Evolutionary conservation across 1,284 basidiomycete species (phyloP).

Genomic region (Cryptococcus sp.): DNA sequence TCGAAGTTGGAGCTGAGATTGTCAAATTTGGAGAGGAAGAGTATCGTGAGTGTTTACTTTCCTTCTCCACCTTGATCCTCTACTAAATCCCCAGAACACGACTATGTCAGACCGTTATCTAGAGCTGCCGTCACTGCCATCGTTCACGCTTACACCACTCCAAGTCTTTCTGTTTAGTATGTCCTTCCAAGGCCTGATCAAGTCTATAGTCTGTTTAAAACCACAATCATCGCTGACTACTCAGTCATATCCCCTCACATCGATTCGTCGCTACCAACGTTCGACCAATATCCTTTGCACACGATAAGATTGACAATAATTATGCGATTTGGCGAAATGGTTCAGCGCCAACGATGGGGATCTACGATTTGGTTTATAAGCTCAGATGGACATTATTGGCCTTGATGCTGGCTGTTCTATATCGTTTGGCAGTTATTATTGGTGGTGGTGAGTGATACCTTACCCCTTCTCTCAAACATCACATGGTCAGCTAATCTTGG

Average conservation of each 20-base stretch:
- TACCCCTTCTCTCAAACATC: background rate
- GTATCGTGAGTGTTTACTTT: constrained; percentile 21
- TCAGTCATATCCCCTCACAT: constrained; percentile 41
- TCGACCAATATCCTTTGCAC: constrained; percentile 24
- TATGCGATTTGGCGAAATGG: constrained; percentile 37
- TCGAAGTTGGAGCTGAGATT: constrained; percentile 38
- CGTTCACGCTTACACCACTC: constrained; percentile 41
- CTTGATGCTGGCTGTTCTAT: constrained; percentile 29
- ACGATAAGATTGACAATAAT: constrained; percentile 29
- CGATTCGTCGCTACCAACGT: constrained; percentile 37
- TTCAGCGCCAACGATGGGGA: constrained; percentile 17
- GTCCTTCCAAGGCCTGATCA: constrained; percentile 8
- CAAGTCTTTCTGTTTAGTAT: constrained; percentile 45
- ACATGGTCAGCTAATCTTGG: background rate
- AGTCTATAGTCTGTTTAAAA: background rate
- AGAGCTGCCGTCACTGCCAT: constrained; percentile 42
- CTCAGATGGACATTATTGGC: constrained; percentile 32
- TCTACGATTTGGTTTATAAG: constrained; percentile 1
- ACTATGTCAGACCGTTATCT: constrained; percentile 46
- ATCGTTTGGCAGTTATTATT: constrained; percentile 27
- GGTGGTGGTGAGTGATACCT: constrained; percentile 29
- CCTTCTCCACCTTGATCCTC: background rate
- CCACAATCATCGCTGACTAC: background rate
- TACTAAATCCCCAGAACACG: constrained; percentile 18
- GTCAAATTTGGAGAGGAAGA: constrained; percentile 40